Base-by-base conservation (phyloP, 2,329 filamentous ascomycete species). In the Penicillium sp. region DNA sequence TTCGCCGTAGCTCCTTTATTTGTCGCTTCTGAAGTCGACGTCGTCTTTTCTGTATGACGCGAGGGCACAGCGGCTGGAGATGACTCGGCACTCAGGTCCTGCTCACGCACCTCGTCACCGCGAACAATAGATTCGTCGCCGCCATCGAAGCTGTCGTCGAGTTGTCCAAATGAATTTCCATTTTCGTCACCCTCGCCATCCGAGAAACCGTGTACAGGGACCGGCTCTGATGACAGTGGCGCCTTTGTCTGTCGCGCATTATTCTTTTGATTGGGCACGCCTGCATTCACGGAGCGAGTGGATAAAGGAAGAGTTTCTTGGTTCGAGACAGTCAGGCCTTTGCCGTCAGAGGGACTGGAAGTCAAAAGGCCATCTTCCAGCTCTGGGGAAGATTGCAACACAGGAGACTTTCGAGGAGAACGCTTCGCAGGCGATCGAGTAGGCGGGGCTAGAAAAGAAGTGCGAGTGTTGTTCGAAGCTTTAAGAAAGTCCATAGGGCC, bases 381-480 rank as follows among this genome's bases (percentile, higher is more conserved):
- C 28, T 67, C 66, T 38, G 72, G 68, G 4, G 72, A 73, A n/a
- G 72, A 74, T 54, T 67, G 67, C 47, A 75, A 50, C 23, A 65
- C 67, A 3, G 70, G 68, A 4, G 72, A 73, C 50, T 71, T 66
- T 39, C 72, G 70, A 3, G 74, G 70, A 37, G 71, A 72, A 24
- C 68, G 66, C 60, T 77, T 78, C 43, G 71, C 67, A 2, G 75
- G 74, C 18, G 75, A 77, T 46, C 71, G 68, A 45, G 72, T 64
- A 9, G 72, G 69, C 9, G 68, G 68, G 12, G 67, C 72, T 3
- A 73, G 53, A 44, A 66, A 69, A 31, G 66, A 63, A 35, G 56
- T 60, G 38, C 69, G 69, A 44, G 65, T 58, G 18, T 61, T 61
- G 50, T 67, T 67, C 20, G 62, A 57, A 37, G 63, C 58, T 27